These are phyloP conservation scores for Citrullus amarus DNA, from an alignment of 306 rosid genomes.

Conservation along the genomic window DNA sequence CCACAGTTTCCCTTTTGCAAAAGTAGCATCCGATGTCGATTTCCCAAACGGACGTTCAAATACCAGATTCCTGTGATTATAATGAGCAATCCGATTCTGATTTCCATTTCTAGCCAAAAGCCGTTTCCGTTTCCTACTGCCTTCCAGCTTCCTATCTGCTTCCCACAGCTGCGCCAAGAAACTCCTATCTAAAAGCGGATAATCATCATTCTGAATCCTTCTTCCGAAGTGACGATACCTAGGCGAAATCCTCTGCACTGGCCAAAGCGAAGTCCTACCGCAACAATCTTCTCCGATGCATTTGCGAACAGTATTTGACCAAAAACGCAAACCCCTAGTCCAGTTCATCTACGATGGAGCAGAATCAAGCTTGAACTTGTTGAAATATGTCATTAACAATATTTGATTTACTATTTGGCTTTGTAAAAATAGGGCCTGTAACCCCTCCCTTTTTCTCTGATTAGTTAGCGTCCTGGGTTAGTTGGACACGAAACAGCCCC, in stretches of 20 bases:
- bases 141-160: slow-evolving; percentile 30
- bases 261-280: slow-evolving; percentile 5
- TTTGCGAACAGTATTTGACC: not conserved
- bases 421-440: too few species aligned
- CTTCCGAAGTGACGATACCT: slow-evolving; percentile 32
- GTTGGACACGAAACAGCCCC: too few species aligned
- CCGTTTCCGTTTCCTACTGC: slow-evolving; percentile 15
- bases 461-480: too few species aligned
- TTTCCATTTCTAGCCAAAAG: slow-evolving; percentile 7
- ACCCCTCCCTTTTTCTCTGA: too few species aligned
- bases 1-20: slow-evolving; percentile 21
- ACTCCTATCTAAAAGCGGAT: slow-evolving; percentile 34
- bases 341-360: slow-evolving; percentile 23
- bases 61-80: not conserved
- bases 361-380: not conserved
- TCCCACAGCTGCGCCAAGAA: slow-evolving; percentile 53
- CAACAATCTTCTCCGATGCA: slow-evolving; percentile 2
- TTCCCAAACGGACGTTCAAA: slow-evolving; percentile 4
- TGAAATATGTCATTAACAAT: too few species aligned
- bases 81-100: slow-evolving; percentile 3
- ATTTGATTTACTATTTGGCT: too few species aligned
- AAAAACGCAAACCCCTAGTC: slow-evolving; percentile 15
- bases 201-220: slow-evolving; percentile 6
- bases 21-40: slow-evolving; percentile 22
- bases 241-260: not conserved